A percentile compares a stretch with the other conserved stretches of the same genome.
Evolutionary conservation across 202 grass and related monocot genomes (phyloP).

Genomic region (Carex arenaria): DNA sequence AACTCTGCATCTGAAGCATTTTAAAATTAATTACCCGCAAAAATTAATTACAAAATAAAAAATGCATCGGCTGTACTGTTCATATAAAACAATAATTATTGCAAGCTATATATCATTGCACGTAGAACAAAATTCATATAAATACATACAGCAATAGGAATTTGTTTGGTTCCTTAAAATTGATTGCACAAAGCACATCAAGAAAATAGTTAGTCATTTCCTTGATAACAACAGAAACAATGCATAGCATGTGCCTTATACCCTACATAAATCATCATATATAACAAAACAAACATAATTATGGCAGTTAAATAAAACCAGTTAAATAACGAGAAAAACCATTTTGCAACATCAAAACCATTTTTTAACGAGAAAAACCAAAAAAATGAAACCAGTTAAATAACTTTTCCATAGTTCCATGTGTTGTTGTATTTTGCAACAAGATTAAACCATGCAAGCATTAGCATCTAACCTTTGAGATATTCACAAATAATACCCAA

Average conservation of each 20-base stretch:
- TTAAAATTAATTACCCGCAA: background rate
- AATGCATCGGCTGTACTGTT: background rate
- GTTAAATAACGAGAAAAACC: too few species aligned
- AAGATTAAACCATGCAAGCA: background rate
- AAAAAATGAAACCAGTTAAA: too few species aligned
- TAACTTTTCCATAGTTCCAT: too few species aligned
- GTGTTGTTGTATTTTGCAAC: too few species aligned
- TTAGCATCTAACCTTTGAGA: background rate
- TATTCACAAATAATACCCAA: background rate
- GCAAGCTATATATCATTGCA: background rate
- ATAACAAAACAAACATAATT: background rate
- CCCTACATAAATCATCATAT: background rate
- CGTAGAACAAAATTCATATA: slow-evolving; percentile 6
- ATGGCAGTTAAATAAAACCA: too few species aligned
- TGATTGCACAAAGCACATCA: background rate
- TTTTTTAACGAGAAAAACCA: too few species aligned
- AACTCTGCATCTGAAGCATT: background rate
- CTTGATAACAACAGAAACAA: background rate
- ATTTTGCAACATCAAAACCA: too few species aligned
- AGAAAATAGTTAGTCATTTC: background rate
- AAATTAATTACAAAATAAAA: background rate
- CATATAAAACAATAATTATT: background rate
- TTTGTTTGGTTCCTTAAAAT: background rate
- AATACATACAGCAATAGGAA: background rate
- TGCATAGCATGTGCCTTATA: background rate